Conservation (phyloP, 805 yeast species). For the Debaryomyces maramus region DNA sequence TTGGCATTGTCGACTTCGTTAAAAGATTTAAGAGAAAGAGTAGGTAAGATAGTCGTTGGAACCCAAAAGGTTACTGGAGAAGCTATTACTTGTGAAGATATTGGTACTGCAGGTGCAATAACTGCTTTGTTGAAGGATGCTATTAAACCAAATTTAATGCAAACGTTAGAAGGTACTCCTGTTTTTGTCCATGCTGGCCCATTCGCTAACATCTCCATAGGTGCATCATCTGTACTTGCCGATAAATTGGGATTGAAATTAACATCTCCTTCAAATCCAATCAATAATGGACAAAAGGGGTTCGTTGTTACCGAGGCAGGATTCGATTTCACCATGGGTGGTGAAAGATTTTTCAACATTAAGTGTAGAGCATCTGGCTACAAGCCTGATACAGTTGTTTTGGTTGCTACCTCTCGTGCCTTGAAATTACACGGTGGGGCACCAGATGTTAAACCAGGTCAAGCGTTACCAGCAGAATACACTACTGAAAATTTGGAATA, state of each 20-base stretch:
- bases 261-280: constrained; percentile 53
- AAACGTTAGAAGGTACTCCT: constrained; percentile 95
- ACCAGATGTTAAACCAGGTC: constrained; percentile 94
- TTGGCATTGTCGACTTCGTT: constrained; percentile 79
- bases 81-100: constrained; percentile 90
- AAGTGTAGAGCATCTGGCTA: constrained; percentile 92
- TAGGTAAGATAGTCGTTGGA: constrained; percentile 89
- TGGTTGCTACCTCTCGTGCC: constrained; percentile 97
- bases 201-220: constrained; percentile 95
- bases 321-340: constrained; percentile 98
- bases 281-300: constrained; percentile 55
- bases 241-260: constrained; percentile 90
- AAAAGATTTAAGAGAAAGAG: constrained; percentile 80
- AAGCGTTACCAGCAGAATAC: constrained; percentile 79
- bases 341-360: constrained; percentile 94
- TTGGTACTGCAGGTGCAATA: constrained; percentile 94
- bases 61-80: constrained; percentile 64
- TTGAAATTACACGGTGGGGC: constrained; percentile 97
- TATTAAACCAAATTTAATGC: constrained; percentile 95
- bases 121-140: constrained; percentile 95
- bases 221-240: constrained; percentile 92
- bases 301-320: constrained; percentile 98
- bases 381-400: constrained; percentile 84
- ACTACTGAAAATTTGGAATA: constrained; percentile 76
- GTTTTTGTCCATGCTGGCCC: constrained; percentile 98